Evolutionary conservation across 495 filamentous ascomycete genomes (phyloP).

Genomic region (Aspergillus kassunensis): DNA sequence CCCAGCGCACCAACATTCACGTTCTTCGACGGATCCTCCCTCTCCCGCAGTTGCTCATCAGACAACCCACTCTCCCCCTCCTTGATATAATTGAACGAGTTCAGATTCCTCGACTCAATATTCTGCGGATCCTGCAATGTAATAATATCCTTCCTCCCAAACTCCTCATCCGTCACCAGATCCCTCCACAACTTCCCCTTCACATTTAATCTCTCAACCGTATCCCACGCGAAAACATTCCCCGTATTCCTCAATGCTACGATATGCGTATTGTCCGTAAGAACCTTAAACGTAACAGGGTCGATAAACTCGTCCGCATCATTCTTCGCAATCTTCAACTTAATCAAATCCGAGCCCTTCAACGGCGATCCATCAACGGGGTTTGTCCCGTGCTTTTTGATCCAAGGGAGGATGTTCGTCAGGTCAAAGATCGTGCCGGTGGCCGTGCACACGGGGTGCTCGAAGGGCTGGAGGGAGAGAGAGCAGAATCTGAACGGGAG

Average conservation of each 20-base stretch:
- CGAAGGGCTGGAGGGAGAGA: constrained; percentile 86
- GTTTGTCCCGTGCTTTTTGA: constrained; percentile 88
- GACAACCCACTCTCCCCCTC: constrained; percentile 70
- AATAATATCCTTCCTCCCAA: constrained; percentile 88
- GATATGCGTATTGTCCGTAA: constrained; percentile 97
- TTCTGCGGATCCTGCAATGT: constrained; percentile 97
- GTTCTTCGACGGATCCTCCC: constrained; percentile 50
- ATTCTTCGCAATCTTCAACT: constrained; percentile 88
- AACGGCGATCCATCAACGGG: constrained; percentile 79
- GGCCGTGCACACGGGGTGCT: constrained; percentile 76
- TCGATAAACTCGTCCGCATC: constrained; percentile 91
- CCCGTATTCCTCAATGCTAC: constrained; percentile 83
- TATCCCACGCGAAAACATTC: constrained; percentile 96
- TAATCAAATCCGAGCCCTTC: constrained; percentile 78
- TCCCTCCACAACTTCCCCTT: constrained; percentile 97
- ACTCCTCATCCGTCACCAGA: constrained; percentile 82
- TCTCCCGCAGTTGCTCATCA: constrained; percentile 57
- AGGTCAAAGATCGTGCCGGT: constrained; percentile 81
- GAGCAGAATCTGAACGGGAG: constrained; percentile 99
- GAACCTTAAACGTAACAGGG: constrained; percentile 93
- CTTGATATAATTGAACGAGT: constrained; percentile 83
- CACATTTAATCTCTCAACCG: constrained; percentile 89
- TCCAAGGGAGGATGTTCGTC: constrained; percentile 84
- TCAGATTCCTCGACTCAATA: constrained; percentile 75
- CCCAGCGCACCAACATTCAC: constrained; percentile 77